Conservation (phyloP, 164 flowering plant species). For the Malania oleifera region DNA sequence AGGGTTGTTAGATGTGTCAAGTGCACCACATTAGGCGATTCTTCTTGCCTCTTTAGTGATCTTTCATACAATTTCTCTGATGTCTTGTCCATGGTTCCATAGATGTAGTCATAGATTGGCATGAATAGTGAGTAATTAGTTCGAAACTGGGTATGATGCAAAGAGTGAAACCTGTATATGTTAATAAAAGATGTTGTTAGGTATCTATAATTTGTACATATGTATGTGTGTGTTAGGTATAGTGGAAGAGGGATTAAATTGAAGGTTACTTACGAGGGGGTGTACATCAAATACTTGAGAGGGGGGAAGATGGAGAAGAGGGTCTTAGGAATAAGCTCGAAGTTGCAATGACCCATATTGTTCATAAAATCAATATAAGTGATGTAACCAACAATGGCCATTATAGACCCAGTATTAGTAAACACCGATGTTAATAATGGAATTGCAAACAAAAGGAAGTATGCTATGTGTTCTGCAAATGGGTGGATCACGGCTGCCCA, state of each 20-base stretch:
- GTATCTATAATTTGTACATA: no score
- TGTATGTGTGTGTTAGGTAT: conserved; percentile 19
- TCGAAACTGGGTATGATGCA: conserved; percentile 52
- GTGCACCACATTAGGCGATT: conserved; percentile 53
- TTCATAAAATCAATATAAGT: conserved; percentile 36
- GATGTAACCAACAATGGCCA: conserved; percentile 18
- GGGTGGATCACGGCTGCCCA: conserved; percentile 41
- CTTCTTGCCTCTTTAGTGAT: conserved; percentile 32
- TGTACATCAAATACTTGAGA: conserved; percentile 20
- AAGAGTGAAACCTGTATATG: conserved; percentile 42
- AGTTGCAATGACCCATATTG: conserved; percentile 40
- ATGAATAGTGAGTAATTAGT: conserved; percentile 53
- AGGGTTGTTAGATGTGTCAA: conserved; percentile 67
- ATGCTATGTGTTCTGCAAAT: conserved; percentile 32
- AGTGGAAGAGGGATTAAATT: background rate
- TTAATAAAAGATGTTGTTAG: no score
- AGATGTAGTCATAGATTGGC: conserved; percentile 50
- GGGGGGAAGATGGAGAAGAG: conserved; percentile 30
- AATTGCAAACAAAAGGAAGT: conserved; percentile 24
- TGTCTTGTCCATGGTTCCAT: conserved; percentile 53
- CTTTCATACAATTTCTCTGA: conserved; percentile 41
- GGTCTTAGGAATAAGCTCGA: conserved; percentile 28
- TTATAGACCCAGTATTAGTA: conserved; percentile 12
- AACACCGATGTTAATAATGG: conserved; percentile 14
- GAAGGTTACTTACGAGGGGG: conserved; percentile 29